Base-by-base conservation (phyloP, 2,329 filamentous ascomycete species). In the Phaeosphaeria sp. region DNA sequence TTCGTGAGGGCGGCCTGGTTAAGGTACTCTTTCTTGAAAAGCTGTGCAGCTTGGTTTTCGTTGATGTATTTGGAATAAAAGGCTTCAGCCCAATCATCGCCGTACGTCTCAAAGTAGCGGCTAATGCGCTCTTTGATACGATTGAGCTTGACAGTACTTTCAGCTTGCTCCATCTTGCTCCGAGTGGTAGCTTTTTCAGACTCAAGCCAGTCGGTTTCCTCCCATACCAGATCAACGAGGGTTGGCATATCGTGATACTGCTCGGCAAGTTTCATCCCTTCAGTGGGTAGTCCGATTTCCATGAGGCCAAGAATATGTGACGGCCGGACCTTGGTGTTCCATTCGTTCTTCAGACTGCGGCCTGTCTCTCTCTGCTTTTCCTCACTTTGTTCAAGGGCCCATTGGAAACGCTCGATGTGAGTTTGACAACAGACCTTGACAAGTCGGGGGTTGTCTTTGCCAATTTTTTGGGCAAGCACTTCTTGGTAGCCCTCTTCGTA, bases 1-100 rank as follows among this genome's bases (percentile, higher is more conserved):
- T 84, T 83, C 0, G 92, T 96, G 54, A 96, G 85, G 69, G 88
- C 89, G 50, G 85, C 79, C 64, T 88, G 87, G 68, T 93, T 90
- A 55, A 87, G 80, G 23, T 89, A 82, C 58, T 91, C 91, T 72
- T 83, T 68, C 67, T 88, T 84, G 52, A 99, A 83, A 25, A 97
- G 64, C 48, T 67, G 65, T 6, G 58, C 70, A 2, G 72, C 67
- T 41, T 71, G 66, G 44, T 69, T 64, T 67, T 86, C 84, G 33
- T 85, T 82, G 52, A 97, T 89, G 54, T 94, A 83, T 62, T 89
- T 89, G 56, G 91, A 86, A 75, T 96, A 98, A 60, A 92, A 90
- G 0, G 92, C 90, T 66, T 89, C 88, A 3, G 90, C 88, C 75
- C 90, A 93, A 0, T 81, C 79, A 61, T 88, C 82, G 17, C 87